These are phyloP conservation scores for Neophaeococcomyces aloes DNA, from an alignment of 2,329 filamentous ascomycete species.

Conservation along the genomic window DNA sequence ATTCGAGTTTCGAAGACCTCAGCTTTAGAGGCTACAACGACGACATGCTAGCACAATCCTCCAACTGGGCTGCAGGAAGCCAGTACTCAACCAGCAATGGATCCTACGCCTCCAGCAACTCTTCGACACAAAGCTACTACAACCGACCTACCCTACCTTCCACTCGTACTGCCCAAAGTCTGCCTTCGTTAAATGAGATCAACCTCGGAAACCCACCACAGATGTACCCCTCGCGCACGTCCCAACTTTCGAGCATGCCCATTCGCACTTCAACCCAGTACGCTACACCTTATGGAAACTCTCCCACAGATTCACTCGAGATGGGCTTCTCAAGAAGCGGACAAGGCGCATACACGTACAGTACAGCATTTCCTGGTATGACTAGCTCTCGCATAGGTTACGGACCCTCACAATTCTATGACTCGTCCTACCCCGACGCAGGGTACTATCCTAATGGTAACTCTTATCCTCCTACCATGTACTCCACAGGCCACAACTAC, in stretches of 20 bases:
- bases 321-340: background rate
- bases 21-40: constrained; percentile 5
- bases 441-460: constrained; percentile 7
- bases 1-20: constrained; percentile 2
- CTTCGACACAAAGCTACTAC: constrained; percentile 6
- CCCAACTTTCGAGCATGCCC: background rate
- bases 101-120: constrained; percentile 1
- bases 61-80: constrained; percentile 1
- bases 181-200: constrained; percentile 5
- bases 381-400: background rate
- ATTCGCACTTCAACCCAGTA: background rate
- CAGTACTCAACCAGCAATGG: constrained; percentile 1
- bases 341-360: background rate
- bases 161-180: constrained; percentile 1
- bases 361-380: background rate
- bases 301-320: constrained; percentile 15
- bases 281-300: background rate
- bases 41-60: constrained; percentile 2
- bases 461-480: constrained; percentile 3
- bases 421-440: background rate
- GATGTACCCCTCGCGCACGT: background rate
- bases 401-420: background rate
- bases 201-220: constrained; percentile 5
- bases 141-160: background rate
- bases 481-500: background rate